Evolutionary conservation across 2,329 filamentous ascomycete species (phyloP).

Genomic region (Trichoderma hamatum): DNA sequence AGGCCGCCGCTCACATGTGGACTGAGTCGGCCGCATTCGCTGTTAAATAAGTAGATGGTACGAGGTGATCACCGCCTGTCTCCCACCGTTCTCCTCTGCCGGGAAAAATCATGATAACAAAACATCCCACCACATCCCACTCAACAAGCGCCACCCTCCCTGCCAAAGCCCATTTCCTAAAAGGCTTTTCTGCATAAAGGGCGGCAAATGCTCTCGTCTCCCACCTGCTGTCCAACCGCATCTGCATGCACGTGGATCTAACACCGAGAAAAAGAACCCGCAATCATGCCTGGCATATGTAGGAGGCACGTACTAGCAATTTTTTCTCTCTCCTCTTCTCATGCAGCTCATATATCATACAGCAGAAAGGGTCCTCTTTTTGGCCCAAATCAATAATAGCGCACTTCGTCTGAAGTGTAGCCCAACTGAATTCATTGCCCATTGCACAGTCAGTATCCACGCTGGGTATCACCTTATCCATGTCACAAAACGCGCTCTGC

Average conservation of each 20-base stretch:
- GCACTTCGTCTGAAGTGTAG: conserved; percentile 12
- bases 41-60: neutral
- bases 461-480: conserved; percentile 8
- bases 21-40: neutral
- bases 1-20: neutral
- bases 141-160: conserved; percentile 11
- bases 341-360: conserved; percentile 23
- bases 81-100: conserved; percentile 1
- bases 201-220: conserved; percentile 11
- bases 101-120: conserved; percentile 16
- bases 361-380: neutral
- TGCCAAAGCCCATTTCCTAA: conserved; percentile 21
- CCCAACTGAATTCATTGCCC: conserved; percentile 5
- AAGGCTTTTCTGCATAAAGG: conserved; percentile 22
- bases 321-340: neutral
- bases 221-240: conserved; percentile 12
- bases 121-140: conserved; percentile 24
- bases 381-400: conserved; percentile 8
- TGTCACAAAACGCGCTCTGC: conserved; percentile 6
- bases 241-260: conserved; percentile 24
- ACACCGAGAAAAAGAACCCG: neutral
- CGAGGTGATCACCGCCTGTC: conserved; percentile 5
- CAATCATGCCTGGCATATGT: conserved; percentile 17
- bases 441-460: conserved; percentile 3
- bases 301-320: conserved; percentile 7